Base-by-base conservation (phyloP, 75 land plant species). In the Cunninghamia lanceolata region DNA sequence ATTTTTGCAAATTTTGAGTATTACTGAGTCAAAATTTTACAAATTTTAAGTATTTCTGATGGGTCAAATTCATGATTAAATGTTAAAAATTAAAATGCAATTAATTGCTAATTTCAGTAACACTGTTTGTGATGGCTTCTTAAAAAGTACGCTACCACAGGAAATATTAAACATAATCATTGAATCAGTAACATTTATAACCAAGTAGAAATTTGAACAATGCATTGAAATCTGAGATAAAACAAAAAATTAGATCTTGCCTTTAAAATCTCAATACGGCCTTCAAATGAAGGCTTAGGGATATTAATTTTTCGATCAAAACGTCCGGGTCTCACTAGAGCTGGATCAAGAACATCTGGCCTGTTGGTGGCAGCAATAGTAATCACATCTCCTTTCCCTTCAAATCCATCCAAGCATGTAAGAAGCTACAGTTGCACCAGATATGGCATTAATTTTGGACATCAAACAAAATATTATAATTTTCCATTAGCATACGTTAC, bases 281-380 rank as follows among this genome's bases (percentile, higher is more conserved):
- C 99, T 25, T 88, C 90, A 21, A 92, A 84, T 9, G 95, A 91
- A 87, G 99, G 99, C 88, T 93, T 95, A 32, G 99, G 99, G 19
- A 98, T 98, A 78, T 75, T 89, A 50, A 98, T 98, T 88, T 96
- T 98, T 36, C 99, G 86, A 88, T 98, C 99, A 93, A 98, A 98
- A 78, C 99, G 91, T 30, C 99, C 99, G 53, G 98, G 99, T 84
- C 99, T 92, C 17, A 98, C 96, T 86, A 98, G 96, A 19, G 99
- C 99, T 84, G 95, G 88, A 91, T 98, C 99, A 83, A 98, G 92
- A 87, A 98, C 96, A 85, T 98, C 99, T 73, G 96, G 93, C 89
- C 99, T 96, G 90, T 98, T 98, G 56, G 99, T 98, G 15, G 99
- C 98, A 85, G 99, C 99, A 85, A 98, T 96, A n/a, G 99, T 98